Evolutionary conservation across 176 grass and related monocot genomes (phyloP), one percentile per base, ranked within the genome.

Genomic region (Paspalum notatum): DNA sequence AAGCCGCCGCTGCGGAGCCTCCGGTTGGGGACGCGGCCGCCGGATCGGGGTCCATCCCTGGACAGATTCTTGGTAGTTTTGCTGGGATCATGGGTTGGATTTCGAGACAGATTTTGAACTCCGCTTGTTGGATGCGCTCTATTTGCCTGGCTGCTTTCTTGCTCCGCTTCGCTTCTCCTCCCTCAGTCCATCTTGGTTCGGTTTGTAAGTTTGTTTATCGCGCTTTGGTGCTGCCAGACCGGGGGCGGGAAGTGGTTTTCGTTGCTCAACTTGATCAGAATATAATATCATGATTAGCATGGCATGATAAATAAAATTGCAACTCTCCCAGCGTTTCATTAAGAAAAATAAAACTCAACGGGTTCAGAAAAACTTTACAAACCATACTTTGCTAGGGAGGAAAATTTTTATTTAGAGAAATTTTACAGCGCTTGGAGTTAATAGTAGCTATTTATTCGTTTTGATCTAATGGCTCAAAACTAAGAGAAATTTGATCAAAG

Each of bases 171-270:
- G 18, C 57, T 9, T 39, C 6, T 53, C 11, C 6, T n/a, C n/a
- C n/a, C n/a, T n/a, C n/a, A n/a, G n/a, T n/a, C n/a, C n/a, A 40
- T 21, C 42, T 39, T 48, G 6, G 12, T n/a, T 7, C 13, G 66
- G 16, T 38, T 81, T 70, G 40, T n/a, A n/a, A n/a, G n/a, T 70
- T 70, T 70, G 70, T 59, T 81, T 32, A 32, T 32, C 24, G 12
- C 46, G 47, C 56, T 25, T 46, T 26, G 32, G 39, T 22, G 78
- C 15, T 37, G 66, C 16, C 9, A 66, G 32, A 8, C 62, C 47
- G 7, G 25, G 54, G 54, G 42, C 79, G 55, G 66, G 53, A 48
- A 81, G 16, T 47, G 78, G 78, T 60, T 53, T 63, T 25, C 12
- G 12, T 61, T 7, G 43, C 9, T 8, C 43, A 45, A 45, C 43